phyloP scores from a whole-genome alignment of 1,139 yeast species.

The Sugiyamaella sp. region DNA sequence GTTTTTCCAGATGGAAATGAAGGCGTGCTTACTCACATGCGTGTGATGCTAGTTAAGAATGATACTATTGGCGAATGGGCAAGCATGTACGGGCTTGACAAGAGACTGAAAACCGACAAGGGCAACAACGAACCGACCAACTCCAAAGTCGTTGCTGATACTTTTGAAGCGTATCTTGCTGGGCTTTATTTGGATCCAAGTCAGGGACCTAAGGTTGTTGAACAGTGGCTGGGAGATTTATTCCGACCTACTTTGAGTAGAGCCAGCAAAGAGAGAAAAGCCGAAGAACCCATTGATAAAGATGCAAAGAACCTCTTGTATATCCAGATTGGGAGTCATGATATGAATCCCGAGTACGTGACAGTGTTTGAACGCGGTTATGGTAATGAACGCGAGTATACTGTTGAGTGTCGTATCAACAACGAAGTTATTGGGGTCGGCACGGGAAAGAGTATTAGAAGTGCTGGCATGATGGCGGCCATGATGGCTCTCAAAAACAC shows the following conservation, averaged over 20 bases:
- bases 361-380: conserved; percentile 48
- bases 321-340: conserved; percentile 76
- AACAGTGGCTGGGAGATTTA: conserved; percentile 62
- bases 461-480: conserved; percentile 77
- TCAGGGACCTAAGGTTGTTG: conserved; percentile 52
- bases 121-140: conserved; percentile 36
- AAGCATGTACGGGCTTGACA: conserved; percentile 67
- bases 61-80: conserved; percentile 74
- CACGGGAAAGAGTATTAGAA: conserved; percentile 57
- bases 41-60: conserved; percentile 76
- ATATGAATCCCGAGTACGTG: conserved; percentile 64
- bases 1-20: conserved; percentile 73
- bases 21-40: conserved; percentile 74
- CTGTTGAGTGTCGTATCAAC: conserved; percentile 69
- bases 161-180: conserved; percentile 90
- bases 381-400: conserved; percentile 49
- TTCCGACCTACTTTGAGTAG: conserved; percentile 55
- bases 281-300: conserved; percentile 48
- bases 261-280: conserved; percentile 38
- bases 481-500: conserved; percentile 66
- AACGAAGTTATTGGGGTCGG: conserved; percentile 59
- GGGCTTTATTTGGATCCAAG: conserved; percentile 67
- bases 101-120: conserved; percentile 50
- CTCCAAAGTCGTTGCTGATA: conserved; percentile 67
- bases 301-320: conserved; percentile 80